Evolutionary conservation across 805 yeast species (phyloP).

Genomic region (Candida quercuum): DNA sequence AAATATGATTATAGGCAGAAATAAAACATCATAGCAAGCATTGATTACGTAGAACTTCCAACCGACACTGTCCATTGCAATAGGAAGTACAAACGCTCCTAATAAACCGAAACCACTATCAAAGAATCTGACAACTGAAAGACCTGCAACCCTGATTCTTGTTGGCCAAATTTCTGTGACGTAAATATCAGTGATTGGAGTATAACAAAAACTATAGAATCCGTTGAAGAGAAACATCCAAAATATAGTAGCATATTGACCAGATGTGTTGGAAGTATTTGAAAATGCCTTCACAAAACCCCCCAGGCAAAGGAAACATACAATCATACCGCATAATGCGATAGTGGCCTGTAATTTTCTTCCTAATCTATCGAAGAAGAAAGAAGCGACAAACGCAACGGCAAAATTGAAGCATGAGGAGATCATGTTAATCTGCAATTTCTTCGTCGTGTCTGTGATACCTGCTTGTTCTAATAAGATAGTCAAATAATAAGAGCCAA

Average conservation of each 20-base stretch:
- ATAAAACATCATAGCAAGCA: conserved; percentile 20
- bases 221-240: conserved; percentile 15
- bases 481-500: conserved; percentile 10
- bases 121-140: conserved; percentile 6
- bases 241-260: conserved; percentile 12
- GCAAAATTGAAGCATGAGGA: conserved; percentile 7
- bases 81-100: conserved; percentile 14
- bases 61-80: conserved; percentile 22
- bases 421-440: conserved; percentile 34
- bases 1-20: conserved; percentile 20
- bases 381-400: conserved; percentile 3
- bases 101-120: conserved; percentile 10
- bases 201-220: conserved; percentile 10
- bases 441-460: conserved; percentile 32
- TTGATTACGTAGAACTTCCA: conserved; percentile 25
- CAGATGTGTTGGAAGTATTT: conserved; percentile 5
- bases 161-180: conserved; percentile 8
- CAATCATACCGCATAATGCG: conserved; percentile 8
- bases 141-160: conserved; percentile 6
- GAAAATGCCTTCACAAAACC: conserved; percentile 9
- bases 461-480: conserved; percentile 25
- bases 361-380: conserved; percentile 9
- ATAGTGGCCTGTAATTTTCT: conserved; percentile 7
- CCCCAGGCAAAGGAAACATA: conserved; percentile 8
- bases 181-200: conserved; percentile 10